Evolutionary conservation across 805 yeast species (phyloP).

Genomic region (Sugiyamaella qingdaonensis): DNA sequence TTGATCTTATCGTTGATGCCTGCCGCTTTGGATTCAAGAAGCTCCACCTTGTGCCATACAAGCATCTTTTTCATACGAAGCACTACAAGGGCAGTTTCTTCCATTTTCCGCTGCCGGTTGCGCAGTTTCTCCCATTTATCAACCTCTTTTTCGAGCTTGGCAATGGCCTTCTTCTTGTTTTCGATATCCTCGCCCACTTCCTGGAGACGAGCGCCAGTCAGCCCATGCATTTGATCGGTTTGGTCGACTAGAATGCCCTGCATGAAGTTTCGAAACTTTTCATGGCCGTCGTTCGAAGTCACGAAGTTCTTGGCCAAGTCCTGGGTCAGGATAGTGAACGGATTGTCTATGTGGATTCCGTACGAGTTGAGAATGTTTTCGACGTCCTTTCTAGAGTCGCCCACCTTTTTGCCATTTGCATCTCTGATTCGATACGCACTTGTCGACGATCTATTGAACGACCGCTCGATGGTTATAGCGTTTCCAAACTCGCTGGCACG

Average conservation of each 20-base stretch:
- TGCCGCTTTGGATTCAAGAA: background rate
- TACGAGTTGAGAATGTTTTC: slow-evolving; percentile 66
- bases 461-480: slow-evolving; percentile 65
- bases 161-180: slow-evolving; percentile 37
- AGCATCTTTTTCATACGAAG: background rate
- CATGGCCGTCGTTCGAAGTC: slow-evolving; percentile 66
- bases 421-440: slow-evolving; percentile 53
- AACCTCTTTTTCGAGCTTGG: slow-evolving; percentile 27
- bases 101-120: background rate
- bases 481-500: slow-evolving; percentile 69
- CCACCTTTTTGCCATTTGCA: slow-evolving; percentile 47
- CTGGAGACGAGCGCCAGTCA: slow-evolving; percentile 38
- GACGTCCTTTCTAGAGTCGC: slow-evolving; percentile 60
- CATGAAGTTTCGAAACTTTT: slow-evolving; percentile 74
- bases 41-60: slow-evolving; percentile 1
- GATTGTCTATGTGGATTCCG: slow-evolving; percentile 79
- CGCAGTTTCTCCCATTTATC: slow-evolving; percentile 6
- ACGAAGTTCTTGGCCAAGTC: slow-evolving; percentile 90
- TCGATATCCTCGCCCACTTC: slow-evolving; percentile 41
- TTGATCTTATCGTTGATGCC: slow-evolving; percentile 1
- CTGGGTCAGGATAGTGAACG: slow-evolving; percentile 88
- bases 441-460: slow-evolving; percentile 44
- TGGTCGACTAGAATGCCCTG: slow-evolving; percentile 72
- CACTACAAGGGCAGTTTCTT: background rate
- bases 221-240: slow-evolving; percentile 40